phyloP scores from a whole-genome alignment of 83 land plant species.

The Diphasiastrum complanatum region DNA sequence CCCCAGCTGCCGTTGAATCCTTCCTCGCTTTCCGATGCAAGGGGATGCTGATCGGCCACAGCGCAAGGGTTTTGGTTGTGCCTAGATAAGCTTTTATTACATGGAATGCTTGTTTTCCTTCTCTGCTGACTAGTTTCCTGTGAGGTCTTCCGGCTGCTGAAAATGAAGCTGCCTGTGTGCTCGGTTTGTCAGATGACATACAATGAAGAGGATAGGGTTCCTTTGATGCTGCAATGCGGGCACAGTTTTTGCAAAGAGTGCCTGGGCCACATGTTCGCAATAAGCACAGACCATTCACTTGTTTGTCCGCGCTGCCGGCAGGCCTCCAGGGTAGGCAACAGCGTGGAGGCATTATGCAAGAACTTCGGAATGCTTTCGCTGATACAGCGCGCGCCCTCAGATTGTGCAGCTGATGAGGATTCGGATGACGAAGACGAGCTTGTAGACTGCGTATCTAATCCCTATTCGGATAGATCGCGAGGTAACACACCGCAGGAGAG shows the following conservation, averaged over 20 bases:
- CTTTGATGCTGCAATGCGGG: slow-evolving; percentile 84
- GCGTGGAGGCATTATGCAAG: slow-evolving; percentile 71
- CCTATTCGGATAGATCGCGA: slow-evolving; percentile 10
- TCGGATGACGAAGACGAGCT: slow-evolving; percentile 36
- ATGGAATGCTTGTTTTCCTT: too few species aligned
- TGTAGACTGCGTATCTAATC: slow-evolving; percentile 13
- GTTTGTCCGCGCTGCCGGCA: slow-evolving; percentile 85
- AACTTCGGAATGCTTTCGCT: slow-evolving; percentile 76
- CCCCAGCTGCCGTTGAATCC: too few species aligned
- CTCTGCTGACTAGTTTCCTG: too few species aligned
- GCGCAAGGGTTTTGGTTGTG: too few species aligned
- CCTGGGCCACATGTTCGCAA: slow-evolving; percentile 62
- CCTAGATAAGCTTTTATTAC: too few species aligned
- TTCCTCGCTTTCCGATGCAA: too few species aligned
- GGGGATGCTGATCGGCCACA: too few species aligned
- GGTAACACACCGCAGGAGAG: slow-evolving; percentile 18
- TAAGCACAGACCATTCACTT: slow-evolving; percentile 54
- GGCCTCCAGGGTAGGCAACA: slow-evolving; percentile 76
- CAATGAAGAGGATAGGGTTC: slow-evolving; percentile 77
- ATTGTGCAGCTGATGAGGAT: slow-evolving; percentile 20
- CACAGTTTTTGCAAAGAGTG: slow-evolving; percentile 88
- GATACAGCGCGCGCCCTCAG: slow-evolving; percentile 30
- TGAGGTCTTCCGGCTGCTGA: too few species aligned
- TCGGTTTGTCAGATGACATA: slow-evolving; percentile 77
- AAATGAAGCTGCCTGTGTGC: slow-evolving; percentile 72